Evolutionary conservation across 768 basidiomycete species (phyloP), one percentile per base, ranked within the genome.

Genomic region (Panellus pusillus): DNA sequence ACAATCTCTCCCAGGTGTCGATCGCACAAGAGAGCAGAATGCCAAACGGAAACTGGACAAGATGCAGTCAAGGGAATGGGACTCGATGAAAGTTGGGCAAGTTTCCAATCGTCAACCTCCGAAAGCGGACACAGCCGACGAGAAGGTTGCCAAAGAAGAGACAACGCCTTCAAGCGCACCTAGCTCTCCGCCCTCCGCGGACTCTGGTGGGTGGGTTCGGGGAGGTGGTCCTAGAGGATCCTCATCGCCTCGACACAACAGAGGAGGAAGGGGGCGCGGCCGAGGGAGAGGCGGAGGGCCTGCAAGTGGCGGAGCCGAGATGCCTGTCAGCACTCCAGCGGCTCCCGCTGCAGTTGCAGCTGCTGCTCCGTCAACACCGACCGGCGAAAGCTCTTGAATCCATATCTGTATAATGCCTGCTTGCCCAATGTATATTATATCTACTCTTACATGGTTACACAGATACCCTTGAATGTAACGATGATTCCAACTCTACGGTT

Each of bases 1-100:
- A 37, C 19, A 15, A 13, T 27, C 37, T 24, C 32, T 40, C 32
- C 20, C 47, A 61, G 75, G 75, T 31, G 74, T 92, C 54, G 76
- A 92, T 66, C 79, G 79, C 27, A 79, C 87, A 31, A 83, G 90
- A 27, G 87, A 89, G 63, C 82, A 88, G 72, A 90, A 88, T 59
- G 89, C 89, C 48, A 82, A 81, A 61, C 76, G 86, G 32, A 93
- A 93, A 73, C 75, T 91, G 79, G 88, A 87, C n/a, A 90, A 86
- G 72, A 78, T 83, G 19, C 82, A 82, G 63, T 83, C 72, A 58
- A 80, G 91, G 14, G 91, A 93, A 72, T 93, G 91, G 91, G 91
- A 93, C 66, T 85, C 88, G 27, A 87, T 82, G 17, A 93, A 93
- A 62, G 68, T 75, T 8, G 52, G 62, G 19, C 55, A 58, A 40